These are phyloP conservation scores for Fraxinus americana DNA, from an alignment of 257 asterid genomes.

Conservation along the genomic window DNA sequence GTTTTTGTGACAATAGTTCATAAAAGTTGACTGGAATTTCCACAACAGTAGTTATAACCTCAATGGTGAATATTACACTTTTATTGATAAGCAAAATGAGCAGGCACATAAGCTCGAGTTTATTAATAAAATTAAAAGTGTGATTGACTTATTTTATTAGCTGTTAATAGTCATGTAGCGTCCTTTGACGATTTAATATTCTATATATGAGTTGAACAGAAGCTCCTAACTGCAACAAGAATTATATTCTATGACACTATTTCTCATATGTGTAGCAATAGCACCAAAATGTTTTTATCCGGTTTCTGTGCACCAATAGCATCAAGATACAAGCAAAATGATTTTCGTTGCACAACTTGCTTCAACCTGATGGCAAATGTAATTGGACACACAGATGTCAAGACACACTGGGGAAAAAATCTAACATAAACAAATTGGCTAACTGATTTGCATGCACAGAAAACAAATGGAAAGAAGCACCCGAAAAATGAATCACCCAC, in stretches of 20 bases:
- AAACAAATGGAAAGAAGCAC: constrained; percentile 1
- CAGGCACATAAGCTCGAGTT: not conserved
- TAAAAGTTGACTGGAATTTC: not conserved
- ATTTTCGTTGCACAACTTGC: not conserved
- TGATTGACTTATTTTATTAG: constrained; percentile 1
- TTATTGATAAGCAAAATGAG: not conserved
- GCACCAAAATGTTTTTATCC: not conserved
- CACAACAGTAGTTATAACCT: not conserved
- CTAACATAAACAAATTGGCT: constrained; percentile 2
- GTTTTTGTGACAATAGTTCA: not conserved
- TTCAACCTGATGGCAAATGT: not conserved
- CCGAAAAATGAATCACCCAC: constrained; percentile 35
- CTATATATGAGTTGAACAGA: constrained; percentile 4
- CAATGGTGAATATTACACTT: not conserved
- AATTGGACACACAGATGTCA: not conserved
- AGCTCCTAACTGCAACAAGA: constrained; percentile 14
- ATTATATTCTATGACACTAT: constrained; percentile 1
- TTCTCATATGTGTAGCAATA: not conserved
- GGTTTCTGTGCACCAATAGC: not conserved
- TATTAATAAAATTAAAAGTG: not conserved
- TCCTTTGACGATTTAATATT: not conserved
- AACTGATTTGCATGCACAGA: constrained; percentile 11
- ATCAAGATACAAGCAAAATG: not conserved
- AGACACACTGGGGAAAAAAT: constrained; percentile 23
- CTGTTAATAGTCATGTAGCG: not conserved